Conservation (phyloP, 2,329 filamentous ascomycete genomes). For the Elsinoe necatrix region DNA sequence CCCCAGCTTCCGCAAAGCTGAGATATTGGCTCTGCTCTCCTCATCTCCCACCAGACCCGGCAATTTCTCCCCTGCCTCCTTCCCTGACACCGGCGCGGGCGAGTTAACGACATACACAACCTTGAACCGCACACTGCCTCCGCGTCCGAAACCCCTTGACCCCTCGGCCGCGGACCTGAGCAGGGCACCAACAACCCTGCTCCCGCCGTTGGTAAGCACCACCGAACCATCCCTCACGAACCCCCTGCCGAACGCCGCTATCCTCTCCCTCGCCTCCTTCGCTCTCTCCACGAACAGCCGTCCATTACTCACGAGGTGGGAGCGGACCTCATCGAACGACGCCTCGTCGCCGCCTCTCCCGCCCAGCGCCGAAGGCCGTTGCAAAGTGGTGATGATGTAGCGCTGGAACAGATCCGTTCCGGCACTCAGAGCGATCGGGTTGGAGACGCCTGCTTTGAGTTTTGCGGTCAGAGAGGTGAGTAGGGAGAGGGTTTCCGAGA, state of each 20-base stretch:
- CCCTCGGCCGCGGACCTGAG: constrained; percentile 65
- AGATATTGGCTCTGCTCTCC: constrained; percentile 65
- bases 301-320: constrained; percentile 77
- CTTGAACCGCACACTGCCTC: constrained; percentile 60
- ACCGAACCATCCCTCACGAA: constrained; percentile 71
- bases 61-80: constrained; percentile 23
- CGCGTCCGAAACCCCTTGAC: constrained; percentile 33
- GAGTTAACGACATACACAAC: constrained; percentile 60
- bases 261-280: constrained; percentile 73
- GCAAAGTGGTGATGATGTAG: constrained; percentile 71
- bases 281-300: constrained; percentile 79
- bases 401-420: constrained; percentile 94
- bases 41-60: constrained; percentile 37
- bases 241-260: constrained; percentile 68
- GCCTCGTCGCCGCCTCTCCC: constrained; percentile 32
- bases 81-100: constrained; percentile 15
- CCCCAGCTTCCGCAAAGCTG: constrained; percentile 60
- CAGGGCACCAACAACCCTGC: constrained; percentile 70
- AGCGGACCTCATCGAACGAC: constrained; percentile 72
- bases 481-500: constrained; percentile 86
- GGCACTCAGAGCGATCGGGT: constrained; percentile 85
- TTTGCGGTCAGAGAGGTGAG: constrained; percentile 67
- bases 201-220: constrained; percentile 86
- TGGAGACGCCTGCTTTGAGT: constrained; percentile 70
- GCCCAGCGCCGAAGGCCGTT: constrained; percentile 36